These are phyloP conservation scores for Zopfochytrium polystomum DNA, from an alignment of 371 early-diverging fungal species.

Conservation along the genomic window DNA sequence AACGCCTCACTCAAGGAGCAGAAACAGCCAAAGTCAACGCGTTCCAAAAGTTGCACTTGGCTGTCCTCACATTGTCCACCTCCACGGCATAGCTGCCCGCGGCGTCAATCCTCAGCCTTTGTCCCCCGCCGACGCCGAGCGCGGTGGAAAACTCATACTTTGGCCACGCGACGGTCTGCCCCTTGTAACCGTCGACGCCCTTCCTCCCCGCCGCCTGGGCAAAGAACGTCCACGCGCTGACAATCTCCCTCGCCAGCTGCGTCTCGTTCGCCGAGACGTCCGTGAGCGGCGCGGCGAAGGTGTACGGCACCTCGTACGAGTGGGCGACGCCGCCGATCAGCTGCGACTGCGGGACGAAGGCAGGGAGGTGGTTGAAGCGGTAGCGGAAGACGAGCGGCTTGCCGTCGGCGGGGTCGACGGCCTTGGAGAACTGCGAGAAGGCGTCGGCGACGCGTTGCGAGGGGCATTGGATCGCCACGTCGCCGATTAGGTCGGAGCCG, in stretches of 20 bases:
- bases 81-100: neutral
- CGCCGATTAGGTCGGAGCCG: neutral
- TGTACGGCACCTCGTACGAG: neutral
- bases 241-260: neutral
- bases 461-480: neutral
- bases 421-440: neutral
- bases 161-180: neutral
- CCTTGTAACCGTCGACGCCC: neutral
- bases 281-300: neutral
- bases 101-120: neutral
- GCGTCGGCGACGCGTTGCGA: neutral
- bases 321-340: neutral
- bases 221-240: neutral
- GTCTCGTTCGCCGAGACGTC: neutral
- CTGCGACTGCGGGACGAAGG: too few species aligned
- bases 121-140: neutral
- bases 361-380: constrained; percentile 6
- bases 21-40: too few species aligned
- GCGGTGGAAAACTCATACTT: neutral
- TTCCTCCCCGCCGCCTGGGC: neutral
- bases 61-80: neutral
- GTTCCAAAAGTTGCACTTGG: neutral
- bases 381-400: neutral
- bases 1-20: too few species aligned
- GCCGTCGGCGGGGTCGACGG: constrained; percentile 1